Evolutionary conservation across 345 rosid genomes (phyloP).

Genomic region (Brassica carinata): DNA sequence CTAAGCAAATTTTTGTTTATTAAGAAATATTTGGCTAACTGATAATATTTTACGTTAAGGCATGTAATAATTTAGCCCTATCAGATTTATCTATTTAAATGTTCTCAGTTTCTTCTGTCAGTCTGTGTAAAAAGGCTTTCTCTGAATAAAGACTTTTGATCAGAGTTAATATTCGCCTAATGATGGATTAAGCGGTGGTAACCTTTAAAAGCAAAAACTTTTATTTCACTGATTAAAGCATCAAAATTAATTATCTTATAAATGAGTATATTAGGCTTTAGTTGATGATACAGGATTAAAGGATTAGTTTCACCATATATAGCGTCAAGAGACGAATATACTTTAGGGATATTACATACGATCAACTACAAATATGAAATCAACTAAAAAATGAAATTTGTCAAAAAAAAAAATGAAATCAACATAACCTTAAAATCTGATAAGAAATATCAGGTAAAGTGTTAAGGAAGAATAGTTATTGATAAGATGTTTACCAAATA

Average conservation of each 20-base stretch:
- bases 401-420: not conserved
- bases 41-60: not conserved
- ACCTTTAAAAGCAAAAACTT: constrained; percentile 25
- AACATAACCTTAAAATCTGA: not conserved
- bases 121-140: not conserved
- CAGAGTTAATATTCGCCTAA: constrained; percentile 33
- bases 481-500: constrained; percentile 4
- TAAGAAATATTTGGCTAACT: not conserved
- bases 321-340: not conserved
- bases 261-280: constrained; percentile 2
- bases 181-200: constrained; percentile 33
- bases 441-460: not conserved
- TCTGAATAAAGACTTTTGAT: constrained; percentile 10
- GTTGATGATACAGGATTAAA: not conserved
- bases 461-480: not conserved
- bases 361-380: not conserved
- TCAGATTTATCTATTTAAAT: not conserved
- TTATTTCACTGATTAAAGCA: constrained; percentile 32
- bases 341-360: not conserved
- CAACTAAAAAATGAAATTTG: not conserved
- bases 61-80: not conserved
- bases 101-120: not conserved
- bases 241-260: constrained; percentile 4
- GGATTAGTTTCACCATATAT: not conserved
- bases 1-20: too few species aligned